These are phyloP conservation scores for Streptanthus diversifolius DNA, from an alignment of 345 rosid genomes.

Conservation along the genomic window DNA sequence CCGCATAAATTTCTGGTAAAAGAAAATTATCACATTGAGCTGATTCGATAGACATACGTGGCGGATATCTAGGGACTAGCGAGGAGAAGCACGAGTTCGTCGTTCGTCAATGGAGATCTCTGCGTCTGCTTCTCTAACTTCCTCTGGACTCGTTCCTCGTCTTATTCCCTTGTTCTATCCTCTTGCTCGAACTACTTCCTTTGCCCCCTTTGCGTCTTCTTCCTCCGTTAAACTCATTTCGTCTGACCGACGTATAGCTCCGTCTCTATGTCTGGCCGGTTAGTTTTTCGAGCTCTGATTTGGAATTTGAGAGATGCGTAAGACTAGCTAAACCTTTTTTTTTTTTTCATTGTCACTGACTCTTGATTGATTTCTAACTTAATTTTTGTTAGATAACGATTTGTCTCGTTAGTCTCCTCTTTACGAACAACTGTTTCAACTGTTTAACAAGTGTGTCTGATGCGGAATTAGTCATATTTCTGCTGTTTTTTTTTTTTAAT, in stretches of 20 bases:
- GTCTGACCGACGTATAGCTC: conserved; percentile 20
- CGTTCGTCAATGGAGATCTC: conserved; percentile 39
- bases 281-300: conserved; percentile 9
- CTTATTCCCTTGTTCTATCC: conserved; percentile 14
- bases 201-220: background rate
- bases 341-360: background rate
- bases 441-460: conserved; percentile 13
- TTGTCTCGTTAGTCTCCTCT: background rate
- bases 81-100: conserved; percentile 1
- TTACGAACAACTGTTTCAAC: background rate
- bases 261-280: conserved; percentile 37
- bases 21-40: conserved; percentile 13
- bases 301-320: background rate
- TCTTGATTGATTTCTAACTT: background rate
- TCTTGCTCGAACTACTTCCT: background rate
- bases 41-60: conserved; percentile 8
- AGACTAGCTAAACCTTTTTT: background rate
- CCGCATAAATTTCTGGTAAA: background rate
- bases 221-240: conserved; percentile 1
- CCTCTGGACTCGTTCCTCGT: conserved; percentile 21
- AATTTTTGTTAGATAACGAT: background rate
- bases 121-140: conserved; percentile 21
- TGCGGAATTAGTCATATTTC: background rate
- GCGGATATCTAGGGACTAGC: conserved; percentile 16
- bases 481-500: background rate